Base-by-base conservation (phyloP, 257 asterid species). In the Cordia subcordata region DNA sequence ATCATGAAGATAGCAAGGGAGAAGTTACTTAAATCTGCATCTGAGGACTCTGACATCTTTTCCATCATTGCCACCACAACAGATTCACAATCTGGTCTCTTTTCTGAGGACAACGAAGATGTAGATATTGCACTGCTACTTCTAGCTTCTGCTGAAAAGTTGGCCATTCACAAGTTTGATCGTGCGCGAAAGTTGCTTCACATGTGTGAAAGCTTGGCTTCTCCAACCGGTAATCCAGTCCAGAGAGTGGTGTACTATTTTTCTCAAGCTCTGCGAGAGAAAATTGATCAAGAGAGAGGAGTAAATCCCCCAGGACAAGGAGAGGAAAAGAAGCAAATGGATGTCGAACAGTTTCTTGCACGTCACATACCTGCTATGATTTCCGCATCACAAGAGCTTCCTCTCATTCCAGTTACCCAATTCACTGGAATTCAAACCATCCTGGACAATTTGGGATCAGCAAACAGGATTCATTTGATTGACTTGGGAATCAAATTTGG, bases 341-440 rank as follows among this genome's bases (percentile, higher is more conserved):
- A 58, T 22, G n/a, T 66, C n/a, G 73, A 67, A 50, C 67, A 69
- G 57, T 65, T 59, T 16, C 0, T 62, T 6, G 16, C 42, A 10
- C 59, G 44, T 60, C 44, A 53, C 11, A 61, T 67, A 27, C 21
- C 58, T 1, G 66, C 55, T 8, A 11, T 57, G 11, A 12, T 72
- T 9, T 35, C 21, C 33, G 64, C 61, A 12, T 50, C 15, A n/a
- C 33, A 51, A 22, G 49, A 57, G 4, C 55, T 75, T 5, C 80
- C 87, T 2, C 40, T 78, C 67, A 18, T 33, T 44, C 78, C 57
- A 49, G 62, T 78, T 46, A 40, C 68, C 0, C 71, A 76, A 38
- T 72, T 68, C 19, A 49, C 81, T 14, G 85, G 69, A 32, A 62
- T 80, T 13, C 85, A 78, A 63, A 57, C 72, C 53, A 55, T 78